A percentile compares a stretch with the other conserved stretches of the same genome.
phyloP scores from a whole-genome alignment of 352 stramenopile species.

The Pythium pyrilobum region DNA sequence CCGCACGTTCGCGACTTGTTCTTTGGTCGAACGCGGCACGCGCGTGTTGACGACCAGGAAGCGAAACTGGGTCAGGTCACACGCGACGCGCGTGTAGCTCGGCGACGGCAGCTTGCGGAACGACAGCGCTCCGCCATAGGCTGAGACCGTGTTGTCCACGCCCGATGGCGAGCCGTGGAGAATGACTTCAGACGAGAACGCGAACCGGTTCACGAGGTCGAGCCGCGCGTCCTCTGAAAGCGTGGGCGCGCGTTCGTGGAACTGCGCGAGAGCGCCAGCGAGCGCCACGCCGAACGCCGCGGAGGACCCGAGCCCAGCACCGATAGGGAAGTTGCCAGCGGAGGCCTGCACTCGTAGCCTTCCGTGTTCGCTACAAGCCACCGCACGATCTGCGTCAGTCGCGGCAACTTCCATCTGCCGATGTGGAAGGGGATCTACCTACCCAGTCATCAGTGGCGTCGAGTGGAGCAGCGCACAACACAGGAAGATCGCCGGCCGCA shows the following conservation, averaged over 20 bases:
- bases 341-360: slow-evolving; percentile 40
- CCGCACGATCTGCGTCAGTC: no score
- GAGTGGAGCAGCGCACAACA: slow-evolving; percentile 48
- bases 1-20: slow-evolving; percentile 76
- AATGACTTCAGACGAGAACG: slow-evolving; percentile 86
- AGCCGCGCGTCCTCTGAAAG: slow-evolving; percentile 9
- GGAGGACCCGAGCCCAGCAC: slow-evolving; percentile 89
- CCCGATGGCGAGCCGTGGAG: slow-evolving; percentile 89
- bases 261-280: slow-evolving; percentile 48
- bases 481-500: slow-evolving; percentile 57
- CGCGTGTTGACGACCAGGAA: slow-evolving; percentile 90
- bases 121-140: slow-evolving; percentile 80
- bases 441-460: slow-evolving; percentile 27
- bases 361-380: background rate
- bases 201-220: slow-evolving; percentile 78
- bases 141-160: slow-evolving; percentile 90
- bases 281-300: slow-evolving; percentile 87
- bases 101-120: slow-evolving; percentile 60
- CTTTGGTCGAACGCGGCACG: slow-evolving; percentile 86
- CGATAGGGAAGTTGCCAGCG: slow-evolving; percentile 65
- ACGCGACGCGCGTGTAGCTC: slow-evolving; percentile 37
- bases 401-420: no score
- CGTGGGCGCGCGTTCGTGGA: slow-evolving; percentile 4
- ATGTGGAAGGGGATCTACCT: background rate
- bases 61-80: slow-evolving; percentile 58